Base-by-base conservation (phyloP, 768 basidiomycete species). In the Tricholomella constricta region DNA sequence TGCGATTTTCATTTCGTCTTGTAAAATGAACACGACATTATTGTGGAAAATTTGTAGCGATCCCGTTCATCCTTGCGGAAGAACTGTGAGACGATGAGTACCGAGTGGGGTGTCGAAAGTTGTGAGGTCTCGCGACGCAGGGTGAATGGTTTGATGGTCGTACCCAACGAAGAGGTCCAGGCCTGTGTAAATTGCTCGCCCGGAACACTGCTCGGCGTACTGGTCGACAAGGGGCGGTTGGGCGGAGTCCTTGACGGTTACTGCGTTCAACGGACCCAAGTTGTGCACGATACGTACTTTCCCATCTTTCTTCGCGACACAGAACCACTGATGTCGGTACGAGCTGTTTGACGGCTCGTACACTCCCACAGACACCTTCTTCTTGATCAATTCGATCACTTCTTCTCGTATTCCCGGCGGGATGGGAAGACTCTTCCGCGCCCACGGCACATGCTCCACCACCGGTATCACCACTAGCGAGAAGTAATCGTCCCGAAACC, bases 221-320 rank as follows among this genome's bases (percentile, higher is more conserved):
- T 70, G 49, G n/a, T 77, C 72, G 66, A n/a, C n/a, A n/a, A n/a
- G n/a, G n/a, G n/a, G n/a, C n/a, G n/a, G n/a, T n/a, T n/a, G n/a
- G n/a, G n/a, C 69, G 8, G 73, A 66, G 56, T 76, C 69, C 19
- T 62, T 37, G 2, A 78, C 72, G 0, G 69, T 63, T 2, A 78
- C 67, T 29, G 49, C 43, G 50, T 78, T 77, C 0, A 77, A 56
- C 2, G 70, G 71, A 44, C 72, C 65, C 0, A 77, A 53, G 44
- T 73, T 65, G 44, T 75, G 74, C 0, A 78, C 72, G 8, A 76
- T n/a, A n/a, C n/a, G n/a, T n/a, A n/a, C n/a, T n/a, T n/a, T n/a
- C n/a, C n/a, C n/a, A n/a, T n/a, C n/a, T 12, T 58, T 58, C 56
- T 78, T 78, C 0, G 66, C 25, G 0, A 77, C 72, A 19, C 61